phyloP scores from a whole-genome alignment of 2,329 filamentous ascomycete genomes.

The Didymella exigua region DNA sequence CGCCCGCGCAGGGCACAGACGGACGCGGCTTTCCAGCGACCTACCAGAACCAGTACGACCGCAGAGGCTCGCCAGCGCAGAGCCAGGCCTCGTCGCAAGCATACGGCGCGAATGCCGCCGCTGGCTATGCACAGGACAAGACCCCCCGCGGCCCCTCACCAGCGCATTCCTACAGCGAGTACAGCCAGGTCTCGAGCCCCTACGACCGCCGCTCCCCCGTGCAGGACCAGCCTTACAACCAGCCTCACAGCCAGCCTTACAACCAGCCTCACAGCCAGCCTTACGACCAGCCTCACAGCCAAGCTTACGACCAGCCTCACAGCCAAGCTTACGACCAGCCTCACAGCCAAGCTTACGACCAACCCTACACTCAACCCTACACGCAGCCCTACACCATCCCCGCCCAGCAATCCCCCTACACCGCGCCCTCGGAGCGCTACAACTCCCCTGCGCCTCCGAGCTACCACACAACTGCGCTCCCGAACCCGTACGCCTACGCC shows the following conservation, averaged over 20 bases:
- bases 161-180: constrained; percentile 23
- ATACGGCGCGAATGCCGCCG: constrained; percentile 20
- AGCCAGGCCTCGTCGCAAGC: constrained; percentile 20
- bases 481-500: background rate
- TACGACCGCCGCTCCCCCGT: constrained; percentile 16
- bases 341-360: no score
- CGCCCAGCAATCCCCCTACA: constrained; percentile 3
- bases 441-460: constrained; percentile 4
- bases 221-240: constrained; percentile 4
- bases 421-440: background rate
- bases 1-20: constrained; percentile 30
- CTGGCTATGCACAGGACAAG: constrained; percentile 17
- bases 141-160: constrained; percentile 20
- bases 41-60: constrained; percentile 33
- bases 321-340: no score
- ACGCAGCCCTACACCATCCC: background rate
- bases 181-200: constrained; percentile 15
- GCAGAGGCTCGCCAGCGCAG: constrained; percentile 23
- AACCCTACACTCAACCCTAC: no score
- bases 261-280: constrained; percentile 4
- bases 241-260: no score
- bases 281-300: constrained; percentile 3
- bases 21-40: constrained; percentile 27
- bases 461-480: constrained; percentile 9
- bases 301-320: constrained; percentile 6